Base-by-base conservation (phyloP, 163 green algal species). In the Scenedesmus sp. region DNA sequence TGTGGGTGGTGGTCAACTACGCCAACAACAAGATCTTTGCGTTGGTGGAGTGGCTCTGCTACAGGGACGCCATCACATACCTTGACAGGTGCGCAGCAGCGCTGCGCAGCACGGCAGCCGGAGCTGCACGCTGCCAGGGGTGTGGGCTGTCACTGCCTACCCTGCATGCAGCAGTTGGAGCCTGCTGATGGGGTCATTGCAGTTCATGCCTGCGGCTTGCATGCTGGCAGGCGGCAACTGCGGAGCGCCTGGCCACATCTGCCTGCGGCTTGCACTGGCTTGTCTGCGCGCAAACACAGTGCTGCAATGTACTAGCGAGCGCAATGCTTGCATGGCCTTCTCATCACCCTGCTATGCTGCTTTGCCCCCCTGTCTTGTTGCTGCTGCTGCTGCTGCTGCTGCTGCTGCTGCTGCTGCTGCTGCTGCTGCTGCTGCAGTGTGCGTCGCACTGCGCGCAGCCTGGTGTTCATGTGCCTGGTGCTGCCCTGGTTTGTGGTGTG, bases 381-480 rank as follows among this genome's bases (percentile, higher is more conserved):
- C 65, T 76, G 65, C 30, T n/a, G 30, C 65, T 76, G 30, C 24
- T 40, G 1, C 0, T 37, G 16, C 0, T 18, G 30, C 0, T 3
- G 26, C 65, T 76, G 65, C 65, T 76, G 59, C 59, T 72, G 59
- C 59, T 72, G 20, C 59, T 72, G 59, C 59, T 76, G 65, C 65
- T 76, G 65, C 30, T 40, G 65, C 30, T 40, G 65, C 65, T 76
- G 65, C 65, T 76, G 65, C 65, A 53, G 46, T 56, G 89, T 92
- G 68, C 68, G 83, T 9, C 89, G 89, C 35, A 86, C 65, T 26
- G 89, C 82, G 68, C 46, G 46, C 15, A 37, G 13, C 33, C 82
- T 92, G 72, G 72, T 89, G 68, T 92, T 92, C 89, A 89, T 92
- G 82, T 73, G 53, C 49, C 81, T 92, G 37, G 51, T 89, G 72